A percentile compares a stretch with the other conserved stretches of the same genome.
These are phyloP conservation scores for Coemansia sp. DNA, from an alignment of 192 early-diverging fungal genomes.

Conservation along the genomic window DNA sequence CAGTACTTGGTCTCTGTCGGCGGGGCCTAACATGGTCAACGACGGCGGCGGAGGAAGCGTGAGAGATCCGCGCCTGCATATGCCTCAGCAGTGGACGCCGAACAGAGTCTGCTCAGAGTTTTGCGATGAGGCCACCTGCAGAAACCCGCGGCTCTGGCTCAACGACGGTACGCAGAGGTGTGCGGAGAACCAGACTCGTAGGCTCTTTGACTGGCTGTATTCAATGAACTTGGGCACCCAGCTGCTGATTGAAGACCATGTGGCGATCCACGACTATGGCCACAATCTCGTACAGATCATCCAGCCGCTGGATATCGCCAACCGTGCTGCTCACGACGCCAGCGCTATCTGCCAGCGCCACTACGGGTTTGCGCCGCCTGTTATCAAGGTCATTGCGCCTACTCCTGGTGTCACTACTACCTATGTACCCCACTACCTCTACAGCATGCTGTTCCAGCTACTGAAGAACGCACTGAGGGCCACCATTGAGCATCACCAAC, in stretches of 20 bases:
- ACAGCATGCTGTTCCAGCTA: slow-evolving; percentile 60
- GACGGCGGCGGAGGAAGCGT: slow-evolving; percentile 5
- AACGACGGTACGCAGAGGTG: slow-evolving; percentile 48
- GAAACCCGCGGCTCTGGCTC: slow-evolving; percentile 47
- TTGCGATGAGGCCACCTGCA: slow-evolving; percentile 41
- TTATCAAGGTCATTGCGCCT: slow-evolving; percentile 48
- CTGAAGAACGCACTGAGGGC: slow-evolving; percentile 61
- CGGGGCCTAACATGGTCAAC: neutral
- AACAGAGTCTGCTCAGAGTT: slow-evolving; percentile 42
- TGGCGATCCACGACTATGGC: slow-evolving; percentile 57
- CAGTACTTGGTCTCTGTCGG: slow-evolving; percentile 18
- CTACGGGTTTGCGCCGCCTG: slow-evolving; percentile 52
- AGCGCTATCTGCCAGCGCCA: slow-evolving; percentile 48
- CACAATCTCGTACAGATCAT: slow-evolving; percentile 59
- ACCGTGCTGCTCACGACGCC: slow-evolving; percentile 53
- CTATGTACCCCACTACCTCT: slow-evolving; percentile 59
- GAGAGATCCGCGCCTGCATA: neutral
- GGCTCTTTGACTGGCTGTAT: slow-evolving; percentile 62
- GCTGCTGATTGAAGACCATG: slow-evolving; percentile 61
- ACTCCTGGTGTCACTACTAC: slow-evolving; percentile 55
- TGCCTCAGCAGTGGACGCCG: slow-evolving; percentile 44
- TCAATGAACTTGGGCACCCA: slow-evolving; percentile 62
- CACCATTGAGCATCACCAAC: slow-evolving; percentile 51
- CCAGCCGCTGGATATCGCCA: slow-evolving; percentile 56
- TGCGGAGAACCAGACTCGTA: slow-evolving; percentile 53